Percentiles rank a stretch among this genome's conserved stretches.
phyloP scores from a whole-genome alignment of 176 grass and related monocot species.

The Rhipidocladum racemiflorum region DNA sequence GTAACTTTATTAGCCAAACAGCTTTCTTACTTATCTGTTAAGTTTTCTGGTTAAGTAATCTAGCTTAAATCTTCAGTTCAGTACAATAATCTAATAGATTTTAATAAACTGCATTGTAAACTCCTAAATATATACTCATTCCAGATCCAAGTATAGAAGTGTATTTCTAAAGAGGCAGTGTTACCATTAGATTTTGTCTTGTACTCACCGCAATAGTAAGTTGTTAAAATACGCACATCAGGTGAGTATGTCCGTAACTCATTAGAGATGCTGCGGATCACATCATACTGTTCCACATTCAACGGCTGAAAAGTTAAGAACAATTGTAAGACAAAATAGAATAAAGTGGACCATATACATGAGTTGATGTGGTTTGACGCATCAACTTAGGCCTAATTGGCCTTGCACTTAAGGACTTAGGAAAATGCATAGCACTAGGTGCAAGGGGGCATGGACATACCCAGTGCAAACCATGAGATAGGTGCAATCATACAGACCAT shows the following conservation, averaged over 20 bases:
- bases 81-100: not conserved
- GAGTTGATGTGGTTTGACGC: not conserved
- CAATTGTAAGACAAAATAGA: constrained; percentile 30
- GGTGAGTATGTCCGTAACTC: constrained; percentile 81
- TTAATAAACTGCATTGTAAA: not conserved
- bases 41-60: constrained; percentile 15
- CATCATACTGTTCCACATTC: constrained; percentile 84
- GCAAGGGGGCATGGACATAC: not conserved
- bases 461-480: constrained; percentile 2
- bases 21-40: not conserved
- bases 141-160: not conserved
- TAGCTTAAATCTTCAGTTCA: not conserved
- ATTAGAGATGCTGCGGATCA: constrained; percentile 80
- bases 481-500: not conserved
- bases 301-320: constrained; percentile 71
- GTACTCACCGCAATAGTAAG: constrained; percentile 89
- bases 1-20: not conserved
- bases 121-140: not conserved
- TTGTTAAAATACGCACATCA: constrained; percentile 85
- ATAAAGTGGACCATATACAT: not conserved
- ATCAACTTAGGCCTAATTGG: not conserved
- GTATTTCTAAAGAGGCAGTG: not conserved
- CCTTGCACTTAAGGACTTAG: not conserved
- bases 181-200: not conserved
- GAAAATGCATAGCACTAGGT: constrained; percentile 1